Evolutionary conservation across 2,329 filamentous ascomycete genomes (phyloP).

Genomic region (Arachnomyces sp.): DNA sequence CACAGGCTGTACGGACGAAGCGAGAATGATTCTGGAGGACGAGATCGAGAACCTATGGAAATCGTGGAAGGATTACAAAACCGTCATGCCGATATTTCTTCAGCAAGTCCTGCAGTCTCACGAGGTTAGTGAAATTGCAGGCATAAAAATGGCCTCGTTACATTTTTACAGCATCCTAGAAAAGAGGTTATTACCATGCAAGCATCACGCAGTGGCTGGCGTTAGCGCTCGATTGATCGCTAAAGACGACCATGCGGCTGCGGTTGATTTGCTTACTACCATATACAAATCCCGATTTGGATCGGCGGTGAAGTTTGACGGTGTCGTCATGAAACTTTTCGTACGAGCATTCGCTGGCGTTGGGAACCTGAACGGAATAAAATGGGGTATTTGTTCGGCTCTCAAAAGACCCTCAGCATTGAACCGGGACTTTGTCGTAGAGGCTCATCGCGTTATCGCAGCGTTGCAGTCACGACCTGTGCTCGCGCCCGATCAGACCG

Average conservation of each 20-base stretch:
- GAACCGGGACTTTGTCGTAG: conserved; percentile 25
- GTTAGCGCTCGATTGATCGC: conserved; percentile 23
- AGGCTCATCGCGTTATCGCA: conserved; percentile 22
- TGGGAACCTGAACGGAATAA: conserved; percentile 27
- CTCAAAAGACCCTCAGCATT: conserved; percentile 25
- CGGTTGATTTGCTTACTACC: conserved; percentile 26
- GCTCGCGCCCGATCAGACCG: no score
- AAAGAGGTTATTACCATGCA: conserved; percentile 23
- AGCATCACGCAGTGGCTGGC: conserved; percentile 27
- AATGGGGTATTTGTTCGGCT: conserved; percentile 34
- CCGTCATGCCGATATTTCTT: conserved; percentile 28
- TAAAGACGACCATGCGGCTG: conserved; percentile 17
- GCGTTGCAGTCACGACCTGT: conserved; percentile 5
- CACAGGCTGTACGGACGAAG: conserved; percentile 21
- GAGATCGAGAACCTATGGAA: conserved; percentile 21
- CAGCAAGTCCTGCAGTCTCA: conserved; percentile 24
- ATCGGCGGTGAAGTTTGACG: conserved; percentile 24
- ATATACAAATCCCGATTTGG: conserved; percentile 32
- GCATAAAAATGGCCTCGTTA: conserved; percentile 29
- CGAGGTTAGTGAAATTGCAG: conserved; percentile 14
- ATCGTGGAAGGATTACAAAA: conserved; percentile 13
- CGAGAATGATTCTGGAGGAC: conserved; percentile 25
- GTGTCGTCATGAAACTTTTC: conserved; percentile 31
- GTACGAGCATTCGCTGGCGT: conserved; percentile 24
- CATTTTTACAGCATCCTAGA: conserved; percentile 31